Evolutionary conservation across 2,329 filamentous ascomycete species (phyloP), one percentile per base, ranked within the genome.

Genomic region (Cyphellophora attinorum): DNA sequence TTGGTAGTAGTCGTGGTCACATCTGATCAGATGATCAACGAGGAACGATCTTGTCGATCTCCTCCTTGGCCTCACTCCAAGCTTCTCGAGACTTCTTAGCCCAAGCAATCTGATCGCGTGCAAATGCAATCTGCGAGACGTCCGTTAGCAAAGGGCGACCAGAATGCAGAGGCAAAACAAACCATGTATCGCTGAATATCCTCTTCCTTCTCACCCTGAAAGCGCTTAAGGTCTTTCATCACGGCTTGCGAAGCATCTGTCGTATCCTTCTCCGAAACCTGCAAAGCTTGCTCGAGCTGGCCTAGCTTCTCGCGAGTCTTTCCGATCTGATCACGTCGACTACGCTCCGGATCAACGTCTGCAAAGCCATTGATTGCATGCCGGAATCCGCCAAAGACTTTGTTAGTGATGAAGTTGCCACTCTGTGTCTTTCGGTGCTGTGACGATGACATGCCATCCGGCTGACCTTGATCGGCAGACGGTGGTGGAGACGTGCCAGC

Each of bases 141-240:
- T 25, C 21, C 8, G 21, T 25, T 8, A n/a, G n/a, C n/a, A 25
- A 8, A 8, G 8, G 8, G 21, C 8, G 10, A 27, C n/a, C 4
- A 34, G 10, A 14, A 27, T 6, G 11, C 29, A 38, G 13, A 33
- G 19, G 4, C 3, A 37, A 32, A 17, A 62, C 82, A 64, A 65
- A 95, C 91, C 91, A 98, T 98, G 57, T 96, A 96, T 44, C 84
- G 76, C 53, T 79, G 80, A 51, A 98, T 59, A 56, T 98, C 91
- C 33, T 89, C 85, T 61, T 98, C 93, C 60, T 98, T 98, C 61
- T 96, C 88, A 39, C 69, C 70, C 60, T 98, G 93, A 61, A 98
- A 98, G 41, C 91, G 71, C 64, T 86, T 85, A 40, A 98, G 65
- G 55, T 98, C 91, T 51, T 83, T 81, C 49, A 98, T 61, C 4